phyloP scores from a whole-genome alignment of 306 rosid species.

The Corylus americana region DNA sequence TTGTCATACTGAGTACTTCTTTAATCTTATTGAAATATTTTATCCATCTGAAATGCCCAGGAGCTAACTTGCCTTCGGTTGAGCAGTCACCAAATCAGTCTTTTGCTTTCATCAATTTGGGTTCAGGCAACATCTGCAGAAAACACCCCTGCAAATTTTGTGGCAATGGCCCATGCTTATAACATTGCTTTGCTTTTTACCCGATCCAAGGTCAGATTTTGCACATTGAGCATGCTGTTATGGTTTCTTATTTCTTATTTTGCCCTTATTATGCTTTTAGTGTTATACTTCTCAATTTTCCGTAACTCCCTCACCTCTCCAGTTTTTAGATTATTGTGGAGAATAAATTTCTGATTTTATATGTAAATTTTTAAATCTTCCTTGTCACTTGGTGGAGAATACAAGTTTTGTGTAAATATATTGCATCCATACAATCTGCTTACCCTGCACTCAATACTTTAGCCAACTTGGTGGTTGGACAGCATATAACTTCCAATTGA shows the following conservation, averaged over 20 bases:
- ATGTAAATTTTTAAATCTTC: neutral
- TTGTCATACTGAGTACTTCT: neutral
- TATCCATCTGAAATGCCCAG: slow-evolving; percentile 44
- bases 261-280: neutral
- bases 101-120: slow-evolving; percentile 94
- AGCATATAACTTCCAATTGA: neutral
- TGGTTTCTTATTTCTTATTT: slow-evolving; percentile 11
- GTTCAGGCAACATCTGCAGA: slow-evolving; percentile 87
- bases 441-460: neutral
- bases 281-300: neutral
- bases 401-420: neutral
- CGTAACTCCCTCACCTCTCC: neutral
- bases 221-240: slow-evolving; percentile 8
- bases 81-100: slow-evolving; percentile 93
- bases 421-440: neutral
- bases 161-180: slow-evolving; percentile 90
- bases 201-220: slow-evolving; percentile 73
- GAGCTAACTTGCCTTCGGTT: slow-evolving; percentile 75
- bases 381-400: neutral
- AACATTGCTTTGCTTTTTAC: slow-evolving; percentile 73
- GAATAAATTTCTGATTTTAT: neutral
- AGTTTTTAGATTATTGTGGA: neutral
- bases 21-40: slow-evolving; percentile 23
- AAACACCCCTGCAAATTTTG: slow-evolving; percentile 68
- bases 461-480: neutral